Evolutionary conservation across 805 yeast genomes (phyloP).

Genomic region (Monosporozyma aerobia): DNA sequence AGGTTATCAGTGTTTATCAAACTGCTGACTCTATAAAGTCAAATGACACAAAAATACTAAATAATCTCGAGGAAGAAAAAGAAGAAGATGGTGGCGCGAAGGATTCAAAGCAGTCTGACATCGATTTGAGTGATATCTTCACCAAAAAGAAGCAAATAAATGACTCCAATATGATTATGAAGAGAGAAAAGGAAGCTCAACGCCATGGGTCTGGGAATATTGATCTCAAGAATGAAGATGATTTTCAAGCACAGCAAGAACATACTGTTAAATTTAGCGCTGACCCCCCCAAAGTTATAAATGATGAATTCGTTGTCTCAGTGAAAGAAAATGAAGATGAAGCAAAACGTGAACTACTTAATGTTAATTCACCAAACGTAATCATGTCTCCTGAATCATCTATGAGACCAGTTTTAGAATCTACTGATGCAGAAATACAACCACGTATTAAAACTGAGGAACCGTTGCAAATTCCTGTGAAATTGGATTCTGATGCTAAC

Average conservation of each 20-base stretch:
- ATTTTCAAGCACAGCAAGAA: slow-evolving; percentile 8
- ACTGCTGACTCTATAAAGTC: background rate
- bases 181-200: background rate
- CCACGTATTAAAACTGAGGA: background rate
- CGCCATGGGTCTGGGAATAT: background rate
- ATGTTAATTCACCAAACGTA: background rate
- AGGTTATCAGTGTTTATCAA: slow-evolving; percentile 27
- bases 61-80: slow-evolving; percentile 1
- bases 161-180: background rate
- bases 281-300: slow-evolving; percentile 21
- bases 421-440: background rate
- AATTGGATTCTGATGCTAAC: background rate
- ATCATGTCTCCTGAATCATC: background rate
- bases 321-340: slow-evolving; percentile 1
- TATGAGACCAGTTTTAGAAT: background rate
- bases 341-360: background rate
- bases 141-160: slow-evolving; percentile 2
- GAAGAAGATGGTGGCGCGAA: background rate
- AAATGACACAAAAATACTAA: background rate
- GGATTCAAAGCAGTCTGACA: slow-evolving; percentile 9
- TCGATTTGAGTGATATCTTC: slow-evolving; percentile 24
- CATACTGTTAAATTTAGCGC: slow-evolving; percentile 21
- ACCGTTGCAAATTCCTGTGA: background rate
- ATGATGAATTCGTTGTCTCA: slow-evolving; percentile 3
- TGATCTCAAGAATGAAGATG: background rate